Percentiles rank a stretch among this genome's conserved stretches.
phyloP scores from a whole-genome alignment of 2,329 filamentous ascomycete species.

The Venturia nashicola region DNA sequence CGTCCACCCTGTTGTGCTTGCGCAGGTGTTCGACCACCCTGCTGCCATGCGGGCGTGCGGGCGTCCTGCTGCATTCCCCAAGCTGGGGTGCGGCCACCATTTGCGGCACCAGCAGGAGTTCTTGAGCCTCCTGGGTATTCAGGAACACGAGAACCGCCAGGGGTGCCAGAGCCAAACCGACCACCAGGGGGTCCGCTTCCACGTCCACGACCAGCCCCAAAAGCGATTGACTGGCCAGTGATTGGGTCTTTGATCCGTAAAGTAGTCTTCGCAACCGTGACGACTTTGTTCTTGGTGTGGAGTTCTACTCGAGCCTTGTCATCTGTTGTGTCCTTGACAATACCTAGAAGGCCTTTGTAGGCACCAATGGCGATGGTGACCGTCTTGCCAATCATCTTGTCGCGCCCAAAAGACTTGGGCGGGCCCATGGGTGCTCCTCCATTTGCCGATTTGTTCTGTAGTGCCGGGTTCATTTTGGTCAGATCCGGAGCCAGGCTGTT shows the following conservation, averaged over 20 bases:
- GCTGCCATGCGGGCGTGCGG: slow-evolving; percentile 10
- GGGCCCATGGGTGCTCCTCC: slow-evolving; percentile 44
- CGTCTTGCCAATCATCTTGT: slow-evolving; percentile 79
- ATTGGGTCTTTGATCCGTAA: slow-evolving; percentile 73
- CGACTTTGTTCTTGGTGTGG: slow-evolving; percentile 85
- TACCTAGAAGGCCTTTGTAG: slow-evolving; percentile 86
- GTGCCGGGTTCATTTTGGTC: slow-evolving; percentile 80
- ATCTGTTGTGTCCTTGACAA: slow-evolving; percentile 90
- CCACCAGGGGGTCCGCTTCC: neutral
- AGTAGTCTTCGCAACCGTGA: slow-evolving; percentile 70
- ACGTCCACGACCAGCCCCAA: slow-evolving; percentile 25
- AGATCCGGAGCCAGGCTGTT: slow-evolving; percentile 65
- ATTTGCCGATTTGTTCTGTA: slow-evolving; percentile 57
- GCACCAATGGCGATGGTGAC: slow-evolving; percentile 78
- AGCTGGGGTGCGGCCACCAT: slow-evolving; percentile 46
- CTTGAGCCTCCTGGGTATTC: slow-evolving; percentile 31
- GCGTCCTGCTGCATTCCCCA: slow-evolving; percentile 16
- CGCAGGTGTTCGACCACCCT: slow-evolving; percentile 20
- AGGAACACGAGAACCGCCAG: slow-evolving; percentile 24
- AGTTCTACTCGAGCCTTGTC: slow-evolving; percentile 78
- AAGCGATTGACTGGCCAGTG: slow-evolving; percentile 67
- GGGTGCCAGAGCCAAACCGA: slow-evolving; percentile 18
- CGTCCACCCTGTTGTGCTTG: slow-evolving; percentile 19
- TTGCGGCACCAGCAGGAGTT: slow-evolving; percentile 23
- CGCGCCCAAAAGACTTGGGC: slow-evolving; percentile 49